Percentiles rank a stretch among this genome's conserved stretches.
Conservation (phyloP, 352 stramenopile species). For the Phytophthora citrophthora region DNA sequence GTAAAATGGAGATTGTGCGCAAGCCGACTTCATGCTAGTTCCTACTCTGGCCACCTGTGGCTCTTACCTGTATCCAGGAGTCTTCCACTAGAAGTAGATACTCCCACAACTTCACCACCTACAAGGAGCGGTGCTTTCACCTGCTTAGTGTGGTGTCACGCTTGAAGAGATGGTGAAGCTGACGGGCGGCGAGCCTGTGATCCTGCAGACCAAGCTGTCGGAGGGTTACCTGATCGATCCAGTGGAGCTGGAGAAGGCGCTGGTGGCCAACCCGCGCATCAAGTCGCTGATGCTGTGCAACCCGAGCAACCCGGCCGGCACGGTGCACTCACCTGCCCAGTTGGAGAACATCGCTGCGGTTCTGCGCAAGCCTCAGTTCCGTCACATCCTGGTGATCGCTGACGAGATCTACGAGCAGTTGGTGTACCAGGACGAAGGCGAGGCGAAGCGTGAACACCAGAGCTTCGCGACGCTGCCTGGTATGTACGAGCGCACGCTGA, state of each 20-base stretch:
- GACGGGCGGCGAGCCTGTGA: conserved; percentile 87
- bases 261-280: conserved; percentile 73
- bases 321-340: conserved; percentile 68
- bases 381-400: conserved; percentile 87
- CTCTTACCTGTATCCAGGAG: too few relatives aligned
- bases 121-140: too few relatives aligned
- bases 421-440: conserved; percentile 87
- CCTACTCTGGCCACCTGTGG: too few relatives aligned
- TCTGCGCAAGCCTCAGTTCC: conserved; percentile 64
- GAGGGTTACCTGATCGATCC: conserved; percentile 88
- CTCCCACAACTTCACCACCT: too few relatives aligned
- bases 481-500: conserved; percentile 93
- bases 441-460: conserved; percentile 59
- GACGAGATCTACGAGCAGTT: conserved; percentile 98
- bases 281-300: conserved; percentile 97
- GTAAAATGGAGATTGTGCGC: too few relatives aligned
- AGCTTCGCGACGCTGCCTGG: conserved; percentile 74
- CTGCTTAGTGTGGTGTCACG: too few relatives aligned
- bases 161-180: conserved; percentile 97
- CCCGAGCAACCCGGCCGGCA: conserved; percentile 95
- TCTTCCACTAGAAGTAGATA: too few relatives aligned
- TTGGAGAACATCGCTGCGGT: conserved; percentile 63
- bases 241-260: conserved; percentile 67
- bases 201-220: conserved; percentile 91
- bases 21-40: too few relatives aligned